phyloP scores from a whole-genome alignment of 2,329 filamentous ascomycete species.

The Aspergillus hortae region DNA sequence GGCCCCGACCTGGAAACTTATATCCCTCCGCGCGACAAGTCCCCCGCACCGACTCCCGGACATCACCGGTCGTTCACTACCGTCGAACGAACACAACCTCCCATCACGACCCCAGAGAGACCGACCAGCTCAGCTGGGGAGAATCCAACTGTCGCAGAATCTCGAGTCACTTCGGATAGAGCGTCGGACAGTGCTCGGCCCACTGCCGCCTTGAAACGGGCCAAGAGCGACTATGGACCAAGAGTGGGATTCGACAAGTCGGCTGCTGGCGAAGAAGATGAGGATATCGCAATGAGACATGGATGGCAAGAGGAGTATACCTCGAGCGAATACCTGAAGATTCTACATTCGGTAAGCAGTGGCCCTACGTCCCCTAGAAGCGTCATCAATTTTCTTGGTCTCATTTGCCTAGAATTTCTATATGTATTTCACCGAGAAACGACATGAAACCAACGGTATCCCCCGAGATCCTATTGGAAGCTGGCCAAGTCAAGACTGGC shows the following conservation, averaged over 20 bases:
- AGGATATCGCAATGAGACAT: slow-evolving; percentile 64
- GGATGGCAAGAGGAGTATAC: slow-evolving; percentile 92
- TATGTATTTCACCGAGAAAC: slow-evolving; percentile 99
- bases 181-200: slow-evolving; percentile 31
- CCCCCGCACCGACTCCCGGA: slow-evolving; percentile 25
- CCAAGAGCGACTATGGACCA: slow-evolving; percentile 54
- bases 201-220: slow-evolving; percentile 42
- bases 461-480: slow-evolving; percentile 59
- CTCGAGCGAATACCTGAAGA: slow-evolving; percentile 81
- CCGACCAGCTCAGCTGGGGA: slow-evolving; percentile 31
- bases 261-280: slow-evolving; percentile 43
- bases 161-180: slow-evolving; percentile 26
- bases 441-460: slow-evolving; percentile 90
- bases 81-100: slow-evolving; percentile 26
- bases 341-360: slow-evolving; percentile 69
- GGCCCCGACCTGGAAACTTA: slow-evolving; percentile 37
- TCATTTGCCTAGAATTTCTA: slow-evolving; percentile 74
- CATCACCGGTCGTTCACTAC: slow-evolving; percentile 35
- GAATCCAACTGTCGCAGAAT: slow-evolving; percentile 20
- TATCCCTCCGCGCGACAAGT: slow-evolving; percentile 33
- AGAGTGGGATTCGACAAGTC: slow-evolving; percentile 30
- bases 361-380: not conserved
- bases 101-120: slow-evolving; percentile 18
- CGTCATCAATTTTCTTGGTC: not conserved
- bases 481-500: slow-evolving; percentile 80